Evolutionary conservation across 495 filamentous ascomycete species (phyloP).

Genomic region (Tetracladium marchalianum): DNA sequence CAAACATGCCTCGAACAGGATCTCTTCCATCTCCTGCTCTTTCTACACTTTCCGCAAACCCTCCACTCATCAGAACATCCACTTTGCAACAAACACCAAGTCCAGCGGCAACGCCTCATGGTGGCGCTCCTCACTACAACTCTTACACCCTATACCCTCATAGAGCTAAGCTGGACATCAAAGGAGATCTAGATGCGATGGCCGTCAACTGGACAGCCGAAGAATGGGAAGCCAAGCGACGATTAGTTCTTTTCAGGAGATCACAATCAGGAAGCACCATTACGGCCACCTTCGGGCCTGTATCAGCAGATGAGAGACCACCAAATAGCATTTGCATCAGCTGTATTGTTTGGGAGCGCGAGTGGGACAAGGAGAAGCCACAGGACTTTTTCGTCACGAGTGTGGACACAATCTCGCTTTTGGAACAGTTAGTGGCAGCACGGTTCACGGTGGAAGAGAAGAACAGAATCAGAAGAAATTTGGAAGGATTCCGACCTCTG

Average conservation of each 20-base stretch:
- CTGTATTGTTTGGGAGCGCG: slow-evolving; percentile 75
- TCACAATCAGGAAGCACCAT: slow-evolving; percentile 68
- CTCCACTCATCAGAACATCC: slow-evolving; percentile 73
- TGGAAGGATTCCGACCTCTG: slow-evolving; percentile 81
- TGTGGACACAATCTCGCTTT: slow-evolving; percentile 87
- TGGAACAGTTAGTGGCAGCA: slow-evolving; percentile 73
- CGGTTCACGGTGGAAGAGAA: slow-evolving; percentile 93
- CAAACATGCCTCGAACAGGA: slow-evolving; percentile 30
- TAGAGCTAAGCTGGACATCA: slow-evolving; percentile 76
- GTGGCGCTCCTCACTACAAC: slow-evolving; percentile 49
- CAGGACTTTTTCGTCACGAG: slow-evolving; percentile 86
- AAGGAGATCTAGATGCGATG: slow-evolving; percentile 78
- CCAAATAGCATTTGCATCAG: slow-evolving; percentile 77
- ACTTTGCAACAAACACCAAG: slow-evolving; percentile 53
- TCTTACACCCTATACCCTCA: slow-evolving; percentile 76
- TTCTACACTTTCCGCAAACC: slow-evolving; percentile 35
- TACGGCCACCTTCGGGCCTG: slow-evolving; percentile 59
- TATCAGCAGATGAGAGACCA: slow-evolving; percentile 57
- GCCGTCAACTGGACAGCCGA: slow-evolving; percentile 65
- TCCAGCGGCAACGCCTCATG: slow-evolving; percentile 31
- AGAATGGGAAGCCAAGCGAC: slow-evolving; percentile 63
- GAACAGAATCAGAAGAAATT: slow-evolving; percentile 89
- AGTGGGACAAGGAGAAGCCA: slow-evolving; percentile 41
- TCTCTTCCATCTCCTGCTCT: slow-evolving; percentile 18
- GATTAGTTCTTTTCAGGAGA: slow-evolving; percentile 79